phyloP scores from a whole-genome alignment of 441 rosid species.

The Aquilaria agallochum region DNA sequence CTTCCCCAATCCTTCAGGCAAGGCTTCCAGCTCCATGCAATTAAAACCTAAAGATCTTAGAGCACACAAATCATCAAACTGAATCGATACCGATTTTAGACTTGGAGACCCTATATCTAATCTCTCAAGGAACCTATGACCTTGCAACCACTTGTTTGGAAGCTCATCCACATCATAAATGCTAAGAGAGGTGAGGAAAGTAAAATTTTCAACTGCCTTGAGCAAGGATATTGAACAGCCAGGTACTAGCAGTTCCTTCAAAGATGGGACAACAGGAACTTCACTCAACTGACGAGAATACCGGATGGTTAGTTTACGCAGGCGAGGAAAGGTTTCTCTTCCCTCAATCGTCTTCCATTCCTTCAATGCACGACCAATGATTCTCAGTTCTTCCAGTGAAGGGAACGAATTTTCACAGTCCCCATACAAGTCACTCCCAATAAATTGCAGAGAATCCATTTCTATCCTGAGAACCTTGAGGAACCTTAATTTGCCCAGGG shows the following conservation, averaged over 20 bases:
- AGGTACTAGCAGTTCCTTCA: background rate
- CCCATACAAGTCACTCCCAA: conserved; percentile 7
- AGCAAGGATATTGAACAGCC: background rate
- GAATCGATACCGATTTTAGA: background rate
- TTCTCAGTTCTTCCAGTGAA: background rate
- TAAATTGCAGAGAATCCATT: conserved; percentile 3
- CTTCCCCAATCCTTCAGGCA: conserved; percentile 13
- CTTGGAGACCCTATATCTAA: rapidly evolving
- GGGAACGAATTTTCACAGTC: conserved; percentile 4
- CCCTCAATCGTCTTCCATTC: conserved; percentile 9
- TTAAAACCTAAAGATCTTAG: rapidly evolving
- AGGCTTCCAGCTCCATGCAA: conserved; percentile 2
- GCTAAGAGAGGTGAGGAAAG: background rate
- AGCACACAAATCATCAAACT: background rate
- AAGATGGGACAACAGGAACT: conserved; percentile 8
- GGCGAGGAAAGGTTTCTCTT: conserved; percentile 6
- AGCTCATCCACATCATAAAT: background rate
- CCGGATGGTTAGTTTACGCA: background rate
- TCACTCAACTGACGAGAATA: conserved; percentile 6
- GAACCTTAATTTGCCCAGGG: conserved; percentile 15
- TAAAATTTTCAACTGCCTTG: background rate
- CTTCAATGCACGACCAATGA: background rate
- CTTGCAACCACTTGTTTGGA: conserved; percentile 7
- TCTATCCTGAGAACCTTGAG: background rate
- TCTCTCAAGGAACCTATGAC: background rate